Conservation (phyloP, 2,329 filamentous ascomycete genomes). For the Fusarium sp. region DNA sequence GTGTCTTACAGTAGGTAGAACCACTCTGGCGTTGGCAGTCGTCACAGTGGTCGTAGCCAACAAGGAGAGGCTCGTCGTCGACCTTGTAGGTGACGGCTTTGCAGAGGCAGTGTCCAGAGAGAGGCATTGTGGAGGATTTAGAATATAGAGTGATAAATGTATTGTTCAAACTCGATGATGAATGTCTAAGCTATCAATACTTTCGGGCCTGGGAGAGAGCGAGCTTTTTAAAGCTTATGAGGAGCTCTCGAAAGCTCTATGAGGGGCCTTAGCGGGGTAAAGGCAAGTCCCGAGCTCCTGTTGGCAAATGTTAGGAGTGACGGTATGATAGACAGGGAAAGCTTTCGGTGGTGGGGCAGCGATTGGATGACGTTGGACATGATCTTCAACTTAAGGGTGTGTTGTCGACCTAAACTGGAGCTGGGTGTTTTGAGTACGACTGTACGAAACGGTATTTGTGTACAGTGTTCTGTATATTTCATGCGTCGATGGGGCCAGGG, state of each 20-base stretch:
- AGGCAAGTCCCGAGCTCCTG: conserved; percentile 35
- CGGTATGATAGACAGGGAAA: conserved; percentile 26
- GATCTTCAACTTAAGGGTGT: conserved; percentile 20
- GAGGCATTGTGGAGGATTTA: conserved; percentile 64
- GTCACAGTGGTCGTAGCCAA: conserved; percentile 78
- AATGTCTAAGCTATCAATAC: not conserved
- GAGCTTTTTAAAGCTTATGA: conserved; percentile 24
- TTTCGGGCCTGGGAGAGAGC: not conserved
- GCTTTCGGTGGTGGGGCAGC: conserved; percentile 44
- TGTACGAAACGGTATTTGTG: conserved; percentile 19
- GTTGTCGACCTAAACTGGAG: conserved; percentile 23
- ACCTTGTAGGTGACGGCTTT: conserved; percentile 76
- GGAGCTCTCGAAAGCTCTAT: conserved; percentile 41
- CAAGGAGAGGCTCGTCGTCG: conserved; percentile 64
- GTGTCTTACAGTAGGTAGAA: conserved; percentile 70
- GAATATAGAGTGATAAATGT: conserved; percentile 3
- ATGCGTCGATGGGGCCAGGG: not conserved
- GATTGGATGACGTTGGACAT: conserved; percentile 48
- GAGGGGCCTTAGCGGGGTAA: conserved; percentile 47
- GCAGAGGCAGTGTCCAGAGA: conserved; percentile 78
- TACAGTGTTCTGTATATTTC: conserved; percentile 10
- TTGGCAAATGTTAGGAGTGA: conserved; percentile 32
- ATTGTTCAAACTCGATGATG: conserved; percentile 13
- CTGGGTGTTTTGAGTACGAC: conserved; percentile 19
- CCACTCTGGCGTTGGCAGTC: conserved; percentile 78